A percentile compares a stretch with the other conserved stretches of the same genome.
These are phyloP conservation scores for Pseudofabraea citricarpa DNA, from an alignment of 2,329 filamentous ascomycete species.

Conservation along the genomic window DNA sequence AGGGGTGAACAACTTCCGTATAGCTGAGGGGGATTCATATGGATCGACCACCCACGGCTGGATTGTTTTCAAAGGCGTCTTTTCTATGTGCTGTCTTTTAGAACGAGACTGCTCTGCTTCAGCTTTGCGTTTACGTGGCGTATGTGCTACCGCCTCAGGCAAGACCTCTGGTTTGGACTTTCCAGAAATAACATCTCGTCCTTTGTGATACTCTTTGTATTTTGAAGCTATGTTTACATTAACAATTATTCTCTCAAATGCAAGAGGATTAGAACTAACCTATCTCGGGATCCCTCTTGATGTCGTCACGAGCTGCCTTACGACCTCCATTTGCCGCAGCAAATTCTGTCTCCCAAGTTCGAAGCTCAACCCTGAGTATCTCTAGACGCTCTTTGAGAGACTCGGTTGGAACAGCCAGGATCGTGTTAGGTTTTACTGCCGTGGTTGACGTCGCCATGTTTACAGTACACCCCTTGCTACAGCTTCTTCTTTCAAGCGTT, in stretches of 20 bases:
- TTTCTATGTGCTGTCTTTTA: constrained; percentile 42
- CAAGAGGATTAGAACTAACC: constrained; percentile 42
- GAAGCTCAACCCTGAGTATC: constrained; percentile 63
- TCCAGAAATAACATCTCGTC: constrained; percentile 54
- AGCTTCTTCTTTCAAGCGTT: not conserved
- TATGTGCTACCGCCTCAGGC: constrained; percentile 23
- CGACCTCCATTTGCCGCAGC: constrained; percentile 55
- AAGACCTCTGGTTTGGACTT: constrained; percentile 36
- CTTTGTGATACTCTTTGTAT: constrained; percentile 71
- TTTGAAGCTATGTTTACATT: constrained; percentile 37
- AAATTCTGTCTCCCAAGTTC: constrained; percentile 70
- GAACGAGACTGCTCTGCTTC: constrained; percentile 33
- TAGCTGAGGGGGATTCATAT: constrained; percentile 50
- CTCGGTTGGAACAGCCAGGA: not conserved
- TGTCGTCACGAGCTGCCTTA: constrained; percentile 70
- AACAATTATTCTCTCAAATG: not conserved
- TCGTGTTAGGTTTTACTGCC: not conserved
- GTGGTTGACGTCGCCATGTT: not conserved
- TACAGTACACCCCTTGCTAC: not conserved
- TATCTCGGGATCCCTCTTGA: constrained; percentile 68
- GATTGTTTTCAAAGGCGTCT: constrained; percentile 41
- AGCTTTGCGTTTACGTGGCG: constrained; percentile 31
- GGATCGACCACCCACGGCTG: constrained; percentile 36
- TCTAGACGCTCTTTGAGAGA: constrained; percentile 31
- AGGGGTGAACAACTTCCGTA: constrained; percentile 57